Conservation (phyloP, 2,329 filamentous ascomycete species). For the Penicillium sp. region DNA sequence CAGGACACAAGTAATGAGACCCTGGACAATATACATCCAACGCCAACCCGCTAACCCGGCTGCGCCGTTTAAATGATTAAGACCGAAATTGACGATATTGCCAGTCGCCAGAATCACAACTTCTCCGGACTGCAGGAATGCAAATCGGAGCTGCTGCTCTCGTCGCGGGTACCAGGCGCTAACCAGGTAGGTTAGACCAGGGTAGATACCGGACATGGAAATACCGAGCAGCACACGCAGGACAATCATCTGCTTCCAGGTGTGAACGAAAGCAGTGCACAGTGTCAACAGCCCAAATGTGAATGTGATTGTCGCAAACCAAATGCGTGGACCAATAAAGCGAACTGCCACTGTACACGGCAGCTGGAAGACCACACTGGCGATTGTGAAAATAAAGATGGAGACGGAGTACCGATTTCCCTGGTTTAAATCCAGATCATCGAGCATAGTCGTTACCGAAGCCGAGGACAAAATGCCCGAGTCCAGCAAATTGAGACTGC, state of each 20-base stretch:
- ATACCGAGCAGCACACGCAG: slow-evolving; percentile 66
- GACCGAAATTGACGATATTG: slow-evolving; percentile 65
- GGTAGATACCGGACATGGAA: slow-evolving; percentile 54
- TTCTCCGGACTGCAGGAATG: slow-evolving; percentile 63
- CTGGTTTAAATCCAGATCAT: slow-evolving; percentile 59
- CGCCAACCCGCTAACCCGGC: slow-evolving; percentile 62
- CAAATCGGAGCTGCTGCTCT: slow-evolving; percentile 66
- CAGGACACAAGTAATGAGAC: slow-evolving; percentile 59
- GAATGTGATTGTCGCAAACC: slow-evolving; percentile 61
- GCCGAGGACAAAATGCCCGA: slow-evolving; percentile 69
- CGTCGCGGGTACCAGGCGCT: slow-evolving; percentile 63
- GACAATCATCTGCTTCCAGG: slow-evolving; percentile 69
- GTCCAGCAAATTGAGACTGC: slow-evolving; percentile 68
- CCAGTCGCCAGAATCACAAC: slow-evolving; percentile 66
- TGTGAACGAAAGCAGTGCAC: slow-evolving; percentile 66
- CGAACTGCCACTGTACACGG: slow-evolving; percentile 67
- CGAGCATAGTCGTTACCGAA: slow-evolving; percentile 66
- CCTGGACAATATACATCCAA: slow-evolving; percentile 69
- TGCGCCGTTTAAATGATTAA: slow-evolving; percentile 62
- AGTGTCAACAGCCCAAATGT: slow-evolving; percentile 65
- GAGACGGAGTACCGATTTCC: slow-evolving; percentile 67
- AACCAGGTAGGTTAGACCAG: slow-evolving; percentile 47
- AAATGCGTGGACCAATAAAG: slow-evolving; percentile 62
- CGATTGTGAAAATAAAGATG: slow-evolving; percentile 72
- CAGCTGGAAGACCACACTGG: slow-evolving; percentile 66